Evolutionary conservation across 495 filamentous ascomycete genomes (phyloP), one percentile per base, ranked within the genome.

Genomic region (Aspergillus sclerotioniger): DNA sequence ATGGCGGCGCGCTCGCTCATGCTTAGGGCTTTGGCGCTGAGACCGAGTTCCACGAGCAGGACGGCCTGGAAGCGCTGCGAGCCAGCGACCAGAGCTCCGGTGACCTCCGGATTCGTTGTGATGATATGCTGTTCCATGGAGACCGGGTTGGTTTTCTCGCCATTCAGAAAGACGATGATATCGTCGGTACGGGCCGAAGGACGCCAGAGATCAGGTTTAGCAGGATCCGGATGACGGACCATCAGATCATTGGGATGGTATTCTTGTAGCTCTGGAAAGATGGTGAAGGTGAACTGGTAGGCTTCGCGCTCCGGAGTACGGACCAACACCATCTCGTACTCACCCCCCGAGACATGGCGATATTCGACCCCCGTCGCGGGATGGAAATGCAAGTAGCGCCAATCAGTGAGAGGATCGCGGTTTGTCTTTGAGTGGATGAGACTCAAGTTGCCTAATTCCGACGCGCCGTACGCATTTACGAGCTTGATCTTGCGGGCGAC

Each of bases 171-270:
- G 29, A 75, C 68, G 29, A 79, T 70, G 0, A 76, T 58, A 56
- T 80, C 78, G 46, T 78, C 75, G 5, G 39, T 28, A 2, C 77
- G 68, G 1, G 65, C 66, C n/a, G 50, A 44, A 13, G 60, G 71
- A 8, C 59, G 55, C 75, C 74, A 78, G 1, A 67, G 54, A 29
- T 67, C 46, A 3, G 63, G 19, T 10, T 68, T 69, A 3, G 49
- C 58, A 0, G 69, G 67, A 5, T 51, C 59, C 0, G 69, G 67
- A 51, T 75, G 71, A 8, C 66, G 73, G 39, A 70, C 66, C 61
- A 76, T 86, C 29, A 88, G 66, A 61, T 88, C 85, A 32, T 76
- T 73, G 9, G 81, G 87, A 28, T 67, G 64, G 58, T 76, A 87
- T 65, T 86, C 79, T 4, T 77, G 56, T 1, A 65, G 29, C 6